Percentiles rank a stretch among this genome's conserved stretches.
Conservation (phyloP, 352 stramenopile species). For the Peronospora belbahrii region DNA sequence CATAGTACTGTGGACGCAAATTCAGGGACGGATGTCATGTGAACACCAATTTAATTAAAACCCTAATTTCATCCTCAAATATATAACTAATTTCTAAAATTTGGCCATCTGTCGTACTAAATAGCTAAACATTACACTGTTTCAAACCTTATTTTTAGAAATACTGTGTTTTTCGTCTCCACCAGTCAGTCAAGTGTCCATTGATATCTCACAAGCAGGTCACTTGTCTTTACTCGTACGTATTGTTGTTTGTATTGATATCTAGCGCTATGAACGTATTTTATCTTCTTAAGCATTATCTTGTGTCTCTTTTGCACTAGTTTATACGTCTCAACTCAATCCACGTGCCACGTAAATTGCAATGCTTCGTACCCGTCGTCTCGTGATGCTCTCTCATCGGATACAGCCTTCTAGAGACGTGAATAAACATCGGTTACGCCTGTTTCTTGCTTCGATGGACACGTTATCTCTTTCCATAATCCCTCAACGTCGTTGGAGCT, state of each 20-base stretch:
- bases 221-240: background rate
- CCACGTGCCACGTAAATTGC: background rate
- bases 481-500: conserved; percentile 16
- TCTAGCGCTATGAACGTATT: background rate
- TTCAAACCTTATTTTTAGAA: background rate
- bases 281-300: background rate
- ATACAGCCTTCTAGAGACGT: conserved; percentile 9
- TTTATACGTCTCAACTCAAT: background rate
- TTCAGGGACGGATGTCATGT: no score
- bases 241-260: conserved; percentile 1
- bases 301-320: background rate
- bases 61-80: no score
- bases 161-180: no score
- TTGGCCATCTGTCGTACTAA: no score
- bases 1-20: no score
- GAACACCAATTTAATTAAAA: no score
- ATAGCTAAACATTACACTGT: no score
- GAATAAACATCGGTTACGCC: conserved; percentile 12
- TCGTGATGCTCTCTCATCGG: conserved; percentile 33
- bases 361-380: conserved; percentile 32
- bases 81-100: no score
- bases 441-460: conserved; percentile 9
- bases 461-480: background rate
- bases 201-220: conserved; percentile 12
- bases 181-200: conserved; percentile 8